Evolutionary conservation across 345 rosid genomes (phyloP).

Genomic region (Bruguiera sexangula): DNA sequence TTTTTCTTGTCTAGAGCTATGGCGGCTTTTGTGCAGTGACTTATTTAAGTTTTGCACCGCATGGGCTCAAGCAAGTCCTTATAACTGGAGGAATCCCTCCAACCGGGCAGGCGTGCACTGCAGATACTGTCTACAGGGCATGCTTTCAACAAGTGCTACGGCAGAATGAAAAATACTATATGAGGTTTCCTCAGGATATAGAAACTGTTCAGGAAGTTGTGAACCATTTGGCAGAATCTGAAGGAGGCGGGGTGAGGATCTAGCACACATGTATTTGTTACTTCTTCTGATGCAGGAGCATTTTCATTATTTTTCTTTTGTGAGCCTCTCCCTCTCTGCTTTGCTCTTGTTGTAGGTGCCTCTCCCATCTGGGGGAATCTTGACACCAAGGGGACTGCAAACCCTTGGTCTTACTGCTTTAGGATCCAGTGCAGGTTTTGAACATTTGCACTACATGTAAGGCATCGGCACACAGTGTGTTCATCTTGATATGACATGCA

Average conservation of each 20-base stretch:
- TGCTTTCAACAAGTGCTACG: conserved; percentile 49
- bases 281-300: not conserved
- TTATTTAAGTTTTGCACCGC: conserved; percentile 81
- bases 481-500: not conserved
- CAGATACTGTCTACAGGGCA: conserved; percentile 61
- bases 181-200: conserved; percentile 80
- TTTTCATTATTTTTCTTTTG: not conserved
- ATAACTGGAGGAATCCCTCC: conserved; percentile 96
- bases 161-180: conserved; percentile 86
- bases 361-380: conserved; percentile 87
- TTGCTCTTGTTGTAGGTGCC: conserved; percentile 46
- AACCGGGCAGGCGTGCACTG: conserved; percentile 61
- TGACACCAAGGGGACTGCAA: conserved; percentile 79
- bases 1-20: conserved; percentile 54
- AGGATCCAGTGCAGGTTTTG: conserved; percentile 86
- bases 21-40: conserved; percentile 95
- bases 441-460: conserved; percentile 88
- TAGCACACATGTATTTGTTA: conserved; percentile 8
- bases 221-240: conserved; percentile 61
- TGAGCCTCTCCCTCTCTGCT: not conserved
- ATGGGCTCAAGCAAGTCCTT: conserved; percentile 86
- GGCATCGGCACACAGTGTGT: conserved; percentile 1
- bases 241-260: conserved; percentile 75
- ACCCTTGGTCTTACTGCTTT: conserved; percentile 76
- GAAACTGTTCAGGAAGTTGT: conserved; percentile 66